These are phyloP conservation scores for Talaromyces islandicus DNA, from an alignment of 2,329 filamentous ascomycete genomes.

Conservation along the genomic window DNA sequence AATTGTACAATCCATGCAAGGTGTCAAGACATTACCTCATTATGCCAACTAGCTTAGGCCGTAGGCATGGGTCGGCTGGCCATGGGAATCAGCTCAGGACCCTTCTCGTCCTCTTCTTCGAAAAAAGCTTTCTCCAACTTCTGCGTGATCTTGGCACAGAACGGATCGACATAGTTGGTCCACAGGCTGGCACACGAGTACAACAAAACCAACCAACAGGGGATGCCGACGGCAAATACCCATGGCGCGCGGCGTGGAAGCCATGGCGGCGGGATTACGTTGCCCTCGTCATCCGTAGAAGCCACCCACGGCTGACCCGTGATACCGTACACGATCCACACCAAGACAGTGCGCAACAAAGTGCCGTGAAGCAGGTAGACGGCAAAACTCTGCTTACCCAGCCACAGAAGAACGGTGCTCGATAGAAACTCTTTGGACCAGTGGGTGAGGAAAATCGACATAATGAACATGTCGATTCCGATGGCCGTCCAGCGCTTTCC, in stretches of 20 bases:
- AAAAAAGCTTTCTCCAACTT: constrained; percentile 46
- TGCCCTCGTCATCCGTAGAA: constrained; percentile 35
- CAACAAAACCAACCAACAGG: constrained; percentile 42
- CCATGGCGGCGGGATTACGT: constrained; percentile 36
- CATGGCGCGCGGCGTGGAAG: constrained; percentile 35
- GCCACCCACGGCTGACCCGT: constrained; percentile 40
- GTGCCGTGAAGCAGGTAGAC: constrained; percentile 52
- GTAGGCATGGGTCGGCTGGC: constrained; percentile 11
- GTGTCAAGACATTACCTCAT: neutral
- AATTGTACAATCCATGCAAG: neutral
- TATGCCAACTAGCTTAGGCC: neutral
- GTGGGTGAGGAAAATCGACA: constrained; percentile 48
- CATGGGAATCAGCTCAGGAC: constrained; percentile 20
- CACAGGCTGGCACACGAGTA: constrained; percentile 46
- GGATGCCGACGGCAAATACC: constrained; percentile 39
- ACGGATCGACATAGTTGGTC: constrained; percentile 48
- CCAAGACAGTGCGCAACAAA: constrained; percentile 45
- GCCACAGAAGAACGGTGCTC: constrained; percentile 47
- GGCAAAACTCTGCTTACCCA: constrained; percentile 51
- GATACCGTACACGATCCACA: constrained; percentile 50
- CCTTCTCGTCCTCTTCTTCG: constrained; percentile 34
- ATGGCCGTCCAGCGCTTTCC: constrained; percentile 43
- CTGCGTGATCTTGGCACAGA: constrained; percentile 44
- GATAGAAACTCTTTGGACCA: constrained; percentile 45
- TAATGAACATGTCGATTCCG: constrained; percentile 44